phyloP scores from a whole-genome alignment of 1,284 basidiomycete genomes.

The Tremellales sp. region DNA sequence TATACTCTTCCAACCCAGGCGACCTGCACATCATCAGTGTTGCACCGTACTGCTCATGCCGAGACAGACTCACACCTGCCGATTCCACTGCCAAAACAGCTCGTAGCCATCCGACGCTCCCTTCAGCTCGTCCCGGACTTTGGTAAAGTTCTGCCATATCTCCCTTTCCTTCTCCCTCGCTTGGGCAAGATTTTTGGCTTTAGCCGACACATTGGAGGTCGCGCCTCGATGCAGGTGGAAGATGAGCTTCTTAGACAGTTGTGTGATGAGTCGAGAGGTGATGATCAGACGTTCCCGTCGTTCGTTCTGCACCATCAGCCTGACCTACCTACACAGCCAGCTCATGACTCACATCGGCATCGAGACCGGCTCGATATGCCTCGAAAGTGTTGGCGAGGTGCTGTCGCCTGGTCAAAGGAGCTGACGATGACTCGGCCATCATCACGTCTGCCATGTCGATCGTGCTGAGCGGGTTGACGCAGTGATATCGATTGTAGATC shows the following conservation, averaged over 20 bases:
- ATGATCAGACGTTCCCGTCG: slow-evolving; percentile 47
- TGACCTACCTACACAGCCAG: background rate
- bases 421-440: slow-evolving; percentile 10
- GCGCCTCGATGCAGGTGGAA: slow-evolving; percentile 81
- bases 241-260: slow-evolving; percentile 89
- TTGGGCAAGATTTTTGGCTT: slow-evolving; percentile 47
- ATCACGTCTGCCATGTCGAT: slow-evolving; percentile 19
- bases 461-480: too few relatives aligned
- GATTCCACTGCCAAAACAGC: slow-evolving; percentile 72
- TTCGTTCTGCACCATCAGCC: slow-evolving; percentile 44
- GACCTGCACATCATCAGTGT: slow-evolving; percentile 25
- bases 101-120: slow-evolving; percentile 47
- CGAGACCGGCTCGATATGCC: slow-evolving; percentile 39
- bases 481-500: background rate
- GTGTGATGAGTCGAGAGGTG: slow-evolving; percentile 72
- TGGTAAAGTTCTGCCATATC: slow-evolving; percentile 63
- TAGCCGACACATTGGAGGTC: slow-evolving; percentile 33
- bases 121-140: slow-evolving; percentile 61
- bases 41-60: background rate
- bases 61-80: slow-evolving; percentile 60
- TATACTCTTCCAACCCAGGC: slow-evolving; percentile 76
- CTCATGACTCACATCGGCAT: slow-evolving; percentile 41
- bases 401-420: slow-evolving; percentile 19
- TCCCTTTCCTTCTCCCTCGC: slow-evolving; percentile 67
- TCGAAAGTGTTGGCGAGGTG: slow-evolving; percentile 41